Evolutionary conservation across 2,329 filamentous ascomycete genomes (phyloP).

Genomic region (Penicillium corylophilum): DNA sequence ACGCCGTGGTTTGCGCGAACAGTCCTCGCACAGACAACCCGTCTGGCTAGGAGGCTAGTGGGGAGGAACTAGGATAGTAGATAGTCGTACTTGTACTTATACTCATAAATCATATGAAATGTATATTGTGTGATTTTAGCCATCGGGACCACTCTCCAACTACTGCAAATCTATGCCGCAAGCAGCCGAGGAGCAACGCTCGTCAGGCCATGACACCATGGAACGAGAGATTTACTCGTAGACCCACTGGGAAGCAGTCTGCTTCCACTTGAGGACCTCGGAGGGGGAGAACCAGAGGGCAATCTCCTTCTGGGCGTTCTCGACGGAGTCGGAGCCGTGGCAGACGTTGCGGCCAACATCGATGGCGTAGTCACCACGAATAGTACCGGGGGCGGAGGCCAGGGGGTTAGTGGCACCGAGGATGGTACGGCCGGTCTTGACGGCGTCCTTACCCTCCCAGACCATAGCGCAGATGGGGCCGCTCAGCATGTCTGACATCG

Average conservation of each 20-base stretch:
- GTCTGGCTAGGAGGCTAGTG: constrained; percentile 41
- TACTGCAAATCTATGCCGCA: constrained; percentile 19
- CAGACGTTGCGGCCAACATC: constrained; percentile 97
- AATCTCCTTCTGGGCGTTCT: constrained; percentile 99
- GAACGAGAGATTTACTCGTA: constrained; percentile 66
- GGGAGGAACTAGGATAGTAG: constrained; percentile 18
- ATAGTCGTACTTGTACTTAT: constrained; percentile 4
- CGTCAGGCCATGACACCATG: constrained; percentile 14
- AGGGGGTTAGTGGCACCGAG: constrained; percentile 99
- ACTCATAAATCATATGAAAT: constrained; percentile 16
- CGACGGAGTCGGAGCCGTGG: constrained; percentile 98
- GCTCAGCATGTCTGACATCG: constrained; percentile 78
- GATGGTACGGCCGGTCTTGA: constrained; percentile 95
- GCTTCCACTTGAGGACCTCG: constrained; percentile 84
- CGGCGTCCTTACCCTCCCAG: constrained; percentile 97
- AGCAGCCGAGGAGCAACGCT: constrained; percentile 13
- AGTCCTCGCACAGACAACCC: constrained; percentile 53
- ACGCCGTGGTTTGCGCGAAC: constrained; percentile 88
- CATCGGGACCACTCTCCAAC: constrained; percentile 12
- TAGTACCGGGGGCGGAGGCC: constrained; percentile 91
- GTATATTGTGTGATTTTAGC: constrained; percentile 18
- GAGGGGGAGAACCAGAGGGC: constrained; percentile 93
- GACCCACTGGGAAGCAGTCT: constrained; percentile 84
- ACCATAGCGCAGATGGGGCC: constrained; percentile 99
- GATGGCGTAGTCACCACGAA: constrained; percentile 90